These are phyloP conservation scores for Paratrimastix pyriformis DNA, from an alignment of 78 protist genomes.

Conservation along the genomic window DNA sequence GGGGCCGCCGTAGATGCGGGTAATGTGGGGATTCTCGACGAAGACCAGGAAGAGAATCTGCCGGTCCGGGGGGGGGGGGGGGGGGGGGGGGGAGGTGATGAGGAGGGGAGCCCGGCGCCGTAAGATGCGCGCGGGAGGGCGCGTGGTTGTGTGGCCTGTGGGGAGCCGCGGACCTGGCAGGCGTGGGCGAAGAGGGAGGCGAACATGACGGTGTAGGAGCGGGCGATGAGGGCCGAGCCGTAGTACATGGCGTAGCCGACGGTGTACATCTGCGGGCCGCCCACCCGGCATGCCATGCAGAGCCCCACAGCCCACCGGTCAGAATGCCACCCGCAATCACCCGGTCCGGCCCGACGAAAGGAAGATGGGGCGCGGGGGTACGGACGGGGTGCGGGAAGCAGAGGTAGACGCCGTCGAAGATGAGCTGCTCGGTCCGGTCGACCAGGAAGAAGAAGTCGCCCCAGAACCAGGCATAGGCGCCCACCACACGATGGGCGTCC, in stretches of 20 bases:
- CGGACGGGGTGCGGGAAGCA: slow-evolving; percentile 4
- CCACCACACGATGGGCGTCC: slow-evolving; percentile 6
- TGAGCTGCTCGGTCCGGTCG: neutral
- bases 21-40: neutral
- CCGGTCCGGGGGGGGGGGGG: neutral
- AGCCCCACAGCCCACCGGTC: too few species aligned
- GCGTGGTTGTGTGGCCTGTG: too few species aligned
- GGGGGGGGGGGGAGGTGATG: neutral
- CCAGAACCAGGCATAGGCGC: slow-evolving; percentile 15
- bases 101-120: too few species aligned
- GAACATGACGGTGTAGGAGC: neutral
- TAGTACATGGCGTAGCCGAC: slow-evolving; percentile 1
- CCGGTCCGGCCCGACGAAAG: too few species aligned
- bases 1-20: neutral
- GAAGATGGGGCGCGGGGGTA: too few species aligned
- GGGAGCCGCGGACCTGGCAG: too few species aligned
- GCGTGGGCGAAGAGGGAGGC: neutral
- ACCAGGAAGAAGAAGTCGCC: slow-evolving; percentile 9
- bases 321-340: too few species aligned
- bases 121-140: too few species aligned
- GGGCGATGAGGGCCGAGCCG: neutral
- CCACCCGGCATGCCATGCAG: too few species aligned
- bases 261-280: too few species aligned
- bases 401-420: neutral
- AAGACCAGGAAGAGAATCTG: neutral